Conservation (phyloP, 495 filamentous ascomycete species). For the Halenospora varia region DNA sequence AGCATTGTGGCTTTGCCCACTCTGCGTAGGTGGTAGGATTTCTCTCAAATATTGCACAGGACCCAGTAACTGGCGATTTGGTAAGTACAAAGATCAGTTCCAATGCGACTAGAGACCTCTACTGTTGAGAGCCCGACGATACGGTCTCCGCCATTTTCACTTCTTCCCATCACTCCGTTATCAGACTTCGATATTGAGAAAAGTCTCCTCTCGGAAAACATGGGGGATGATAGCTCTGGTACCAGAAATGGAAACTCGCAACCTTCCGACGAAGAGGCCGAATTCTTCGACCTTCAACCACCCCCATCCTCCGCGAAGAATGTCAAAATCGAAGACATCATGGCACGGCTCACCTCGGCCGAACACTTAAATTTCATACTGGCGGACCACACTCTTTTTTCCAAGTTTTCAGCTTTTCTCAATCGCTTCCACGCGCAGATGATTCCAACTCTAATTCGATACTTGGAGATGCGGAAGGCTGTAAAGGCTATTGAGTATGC, state of each 20-base stretch:
- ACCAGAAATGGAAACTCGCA: neutral
- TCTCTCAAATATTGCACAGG: too few species aligned
- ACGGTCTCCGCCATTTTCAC: neutral
- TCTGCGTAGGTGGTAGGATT: too few species aligned
- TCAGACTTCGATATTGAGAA: slow-evolving; percentile 28
- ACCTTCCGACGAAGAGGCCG: neutral
- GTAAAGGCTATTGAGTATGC: slow-evolving; percentile 17
- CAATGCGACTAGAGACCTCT: neutral
- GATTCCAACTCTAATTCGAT: slow-evolving; percentile 12
- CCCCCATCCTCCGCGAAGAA: neutral
- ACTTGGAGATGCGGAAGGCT: slow-evolving; percentile 17
- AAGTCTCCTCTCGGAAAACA: slow-evolving; percentile 30
- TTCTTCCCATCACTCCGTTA: neutral
- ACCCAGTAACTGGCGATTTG: too few species aligned
- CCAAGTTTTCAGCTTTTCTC: slow-evolving; percentile 12
- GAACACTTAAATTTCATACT: slow-evolving; percentile 16
- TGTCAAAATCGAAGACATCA: slow-evolving; percentile 13
- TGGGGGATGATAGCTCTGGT: slow-evolving; percentile 4
- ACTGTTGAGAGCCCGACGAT: neutral
- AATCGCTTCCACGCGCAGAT: slow-evolving; percentile 10
- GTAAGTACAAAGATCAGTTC: too few species aligned
- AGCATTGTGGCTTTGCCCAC: too few species aligned
- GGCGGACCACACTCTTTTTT: slow-evolving; percentile 9
- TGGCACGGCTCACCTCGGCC: slow-evolving; percentile 6
- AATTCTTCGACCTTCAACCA: slow-evolving; percentile 15